Evolutionary conservation across 2,329 filamentous ascomycete genomes (phyloP).

Genomic region (Diaporthe longicolla): DNA sequence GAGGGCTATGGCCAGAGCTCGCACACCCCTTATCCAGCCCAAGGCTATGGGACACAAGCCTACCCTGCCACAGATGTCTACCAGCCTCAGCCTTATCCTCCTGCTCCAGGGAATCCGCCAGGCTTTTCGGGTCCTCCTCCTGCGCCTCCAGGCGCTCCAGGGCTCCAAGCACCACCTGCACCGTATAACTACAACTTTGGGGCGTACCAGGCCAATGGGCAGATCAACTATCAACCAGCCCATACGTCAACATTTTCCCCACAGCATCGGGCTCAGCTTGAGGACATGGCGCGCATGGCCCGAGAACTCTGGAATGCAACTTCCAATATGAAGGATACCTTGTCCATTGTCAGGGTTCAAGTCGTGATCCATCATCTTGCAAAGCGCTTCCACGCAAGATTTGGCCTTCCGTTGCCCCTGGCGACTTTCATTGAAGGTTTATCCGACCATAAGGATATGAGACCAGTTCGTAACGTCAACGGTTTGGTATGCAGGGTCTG

Average conservation of each 20-base stretch:
- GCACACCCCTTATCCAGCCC: conserved; percentile 48
- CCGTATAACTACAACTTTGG: conserved; percentile 46
- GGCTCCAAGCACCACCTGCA: conserved; percentile 40
- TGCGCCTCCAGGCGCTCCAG: conserved; percentile 31
- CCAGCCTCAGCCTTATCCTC: conserved; percentile 47
- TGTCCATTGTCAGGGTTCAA: conserved; percentile 73
- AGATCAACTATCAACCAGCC: conserved; percentile 43
- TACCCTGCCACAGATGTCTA: conserved; percentile 45
- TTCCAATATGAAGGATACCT: conserved; percentile 71
- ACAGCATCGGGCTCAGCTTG: conserved; percentile 62
- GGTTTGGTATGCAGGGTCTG: conserved; percentile 70
- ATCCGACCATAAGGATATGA: conserved; percentile 70
- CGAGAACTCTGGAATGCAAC: conserved; percentile 75
- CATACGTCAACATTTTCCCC: conserved; percentile 53
- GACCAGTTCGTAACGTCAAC: conserved; percentile 67
- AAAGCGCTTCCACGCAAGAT: conserved; percentile 69
- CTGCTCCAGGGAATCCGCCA: conserved; percentile 44
- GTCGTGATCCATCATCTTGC: conserved; percentile 75
- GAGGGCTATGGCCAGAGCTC: conserved; percentile 49
- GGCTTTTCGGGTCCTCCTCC: conserved; percentile 37
- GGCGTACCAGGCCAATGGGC: conserved; percentile 46
- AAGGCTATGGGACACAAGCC: conserved; percentile 40
- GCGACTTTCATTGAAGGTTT: conserved; percentile 72
- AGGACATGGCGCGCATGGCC: conserved; percentile 68
- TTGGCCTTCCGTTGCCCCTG: conserved; percentile 69